A percentile compares a stretch with the other conserved stretches of the same genome.
phyloP scores from a whole-genome alignment of 495 filamentous ascomycete species.

The Podospora tetraspora region DNA sequence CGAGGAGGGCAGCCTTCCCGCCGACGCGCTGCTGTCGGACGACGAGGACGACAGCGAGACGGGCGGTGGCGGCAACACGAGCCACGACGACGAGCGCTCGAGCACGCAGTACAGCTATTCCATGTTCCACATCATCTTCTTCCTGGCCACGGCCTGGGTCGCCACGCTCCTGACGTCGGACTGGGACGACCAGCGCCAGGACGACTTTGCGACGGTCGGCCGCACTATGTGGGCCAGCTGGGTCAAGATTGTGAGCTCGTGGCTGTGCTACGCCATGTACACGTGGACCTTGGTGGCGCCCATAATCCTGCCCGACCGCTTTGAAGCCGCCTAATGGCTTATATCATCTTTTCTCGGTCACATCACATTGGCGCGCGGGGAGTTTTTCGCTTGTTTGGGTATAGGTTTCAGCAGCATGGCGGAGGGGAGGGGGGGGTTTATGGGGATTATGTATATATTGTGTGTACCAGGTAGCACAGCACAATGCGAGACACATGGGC shows the following conservation, averaged over 20 bases:
- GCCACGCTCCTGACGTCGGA: constrained; percentile 87
- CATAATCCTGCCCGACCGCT: constrained; percentile 77
- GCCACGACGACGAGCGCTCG: constrained; percentile 80
- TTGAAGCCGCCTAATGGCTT: constrained; percentile 42
- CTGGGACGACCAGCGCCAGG: constrained; percentile 52
- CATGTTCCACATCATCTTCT: constrained; percentile 96
- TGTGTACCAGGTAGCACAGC: neutral
- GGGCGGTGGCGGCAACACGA: constrained; percentile 47
- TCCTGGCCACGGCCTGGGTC: constrained; percentile 92
- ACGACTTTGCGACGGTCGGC: constrained; percentile 86
- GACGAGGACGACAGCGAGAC: constrained; percentile 66
- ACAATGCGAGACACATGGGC: neutral
- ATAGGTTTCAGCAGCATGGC: constrained; percentile 8
- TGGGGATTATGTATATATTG: neutral
- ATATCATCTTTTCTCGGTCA: neutral
- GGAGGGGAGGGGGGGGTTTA: neutral
- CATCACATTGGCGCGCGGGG: neutral
- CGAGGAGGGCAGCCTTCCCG: constrained; percentile 82
- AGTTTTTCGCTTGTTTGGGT: constrained; percentile 3
- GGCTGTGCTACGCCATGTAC: constrained; percentile 95
- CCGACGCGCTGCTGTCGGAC: constrained; percentile 79
- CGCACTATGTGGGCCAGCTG: constrained; percentile 96
- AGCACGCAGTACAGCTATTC: constrained; percentile 95
- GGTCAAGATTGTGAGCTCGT: constrained; percentile 98
- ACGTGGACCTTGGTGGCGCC: constrained; percentile 89